These are phyloP conservation scores for Cladophialophora psammophila DNA, from an alignment of 2,329 filamentous ascomycete species.

Conservation along the genomic window DNA sequence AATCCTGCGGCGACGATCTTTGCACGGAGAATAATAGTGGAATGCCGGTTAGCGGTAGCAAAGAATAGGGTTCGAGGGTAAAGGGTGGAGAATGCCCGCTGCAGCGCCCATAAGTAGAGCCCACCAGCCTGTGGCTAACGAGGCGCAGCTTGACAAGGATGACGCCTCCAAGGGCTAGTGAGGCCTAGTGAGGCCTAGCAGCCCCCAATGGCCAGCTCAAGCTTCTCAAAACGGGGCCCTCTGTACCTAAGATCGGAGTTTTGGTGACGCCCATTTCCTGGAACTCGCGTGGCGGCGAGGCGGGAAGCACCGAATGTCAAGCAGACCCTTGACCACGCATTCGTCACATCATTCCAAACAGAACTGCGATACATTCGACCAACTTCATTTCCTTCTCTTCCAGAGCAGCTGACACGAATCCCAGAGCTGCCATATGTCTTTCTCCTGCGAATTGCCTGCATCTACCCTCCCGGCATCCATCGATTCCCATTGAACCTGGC, in stretches of 20 bases:
- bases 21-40: neutral
- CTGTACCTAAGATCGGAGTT: constrained; percentile 11
- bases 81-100: neutral
- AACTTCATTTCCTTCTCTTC: constrained; percentile 8
- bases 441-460: neutral
- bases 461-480: neutral
- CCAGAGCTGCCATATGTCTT: constrained; percentile 8
- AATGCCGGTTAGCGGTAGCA: neutral
- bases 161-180: constrained; percentile 11
- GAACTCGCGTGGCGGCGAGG: constrained; percentile 20
- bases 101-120: neutral
- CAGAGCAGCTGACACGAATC: neutral
- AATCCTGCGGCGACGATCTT: constrained; percentile 7
- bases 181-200: too few species aligned
- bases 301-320: constrained; percentile 13
- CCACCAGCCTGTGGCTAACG: constrained; percentile 10
- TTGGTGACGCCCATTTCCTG: constrained; percentile 16
- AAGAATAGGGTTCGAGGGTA: neutral
- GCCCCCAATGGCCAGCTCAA: constrained; percentile 2
- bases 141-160: constrained; percentile 25
- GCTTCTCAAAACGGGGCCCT: constrained; percentile 12
- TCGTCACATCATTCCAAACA: constrained; percentile 11
- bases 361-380: neutral
- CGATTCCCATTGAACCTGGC: constrained; percentile 1
- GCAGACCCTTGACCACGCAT: neutral